Base-by-base conservation (phyloP, 768 basidiomycete genomes). In the Termitomyces sp. region DNA sequence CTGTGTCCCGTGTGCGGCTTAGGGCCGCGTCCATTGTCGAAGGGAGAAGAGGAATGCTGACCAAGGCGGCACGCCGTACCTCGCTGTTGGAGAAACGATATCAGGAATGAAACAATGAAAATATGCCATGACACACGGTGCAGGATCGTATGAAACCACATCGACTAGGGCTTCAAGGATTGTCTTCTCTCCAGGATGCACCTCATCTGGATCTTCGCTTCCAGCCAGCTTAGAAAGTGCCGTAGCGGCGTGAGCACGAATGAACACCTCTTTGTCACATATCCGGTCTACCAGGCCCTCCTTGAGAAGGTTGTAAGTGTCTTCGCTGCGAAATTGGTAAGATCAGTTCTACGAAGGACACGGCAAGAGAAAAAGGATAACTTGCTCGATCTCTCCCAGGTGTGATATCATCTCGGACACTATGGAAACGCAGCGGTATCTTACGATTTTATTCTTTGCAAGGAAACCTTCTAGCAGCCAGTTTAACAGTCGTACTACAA, bases 391-490 rank as follows among this genome's bases (percentile, higher is more conserved):
- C 75, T 94, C 90, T 1, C 92, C 92, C 2, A 97, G 77, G 60
- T 87, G 85, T 2, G 85, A 79, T 45, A 98, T 88, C 79, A 95
- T 86, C 64, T 93, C 87, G 0, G 90, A 87, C n/a, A 95, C 83
- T 21, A 91, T 73, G 53, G 90, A 89, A 0, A 92, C 80, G 48
- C 84, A 85, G 31, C 95, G 84, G 65, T 87, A 95, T 16, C 95
- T 82, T 23, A 90, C 87, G 45, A 80, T 79, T 76, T 97, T 98
- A 76, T 96, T 93, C 71, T 97, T 98, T 1, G 95, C 92, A 4
- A 78, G 65, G 71, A 95, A 95, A 2, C 95, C 95, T 61, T 84
- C 81, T 56, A 94, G 73, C 23, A 98, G 72, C 75, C 86, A 92
- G 47, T 81, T 81, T 42, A 95, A 74, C 8, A 94, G 73, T 40